phyloP scores from a whole-genome alignment of 2,329 filamentous ascomycete species.

The Ascocoryne sarcoides region DNA sequence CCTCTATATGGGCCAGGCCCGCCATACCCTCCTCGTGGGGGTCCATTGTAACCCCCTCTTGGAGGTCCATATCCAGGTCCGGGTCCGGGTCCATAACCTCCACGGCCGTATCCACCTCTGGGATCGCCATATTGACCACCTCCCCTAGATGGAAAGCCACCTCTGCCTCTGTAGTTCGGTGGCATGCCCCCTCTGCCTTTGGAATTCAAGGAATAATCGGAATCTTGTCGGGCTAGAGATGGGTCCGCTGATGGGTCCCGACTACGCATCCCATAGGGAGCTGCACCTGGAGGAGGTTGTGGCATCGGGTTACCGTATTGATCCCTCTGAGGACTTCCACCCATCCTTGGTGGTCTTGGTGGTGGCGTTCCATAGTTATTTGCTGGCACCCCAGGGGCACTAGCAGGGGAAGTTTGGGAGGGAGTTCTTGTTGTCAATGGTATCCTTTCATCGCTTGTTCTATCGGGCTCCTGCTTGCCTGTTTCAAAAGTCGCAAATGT shows the following conservation, averaged over 20 bases:
- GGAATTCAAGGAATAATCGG: constrained; percentile 21
- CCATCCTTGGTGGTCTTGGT: constrained; percentile 12
- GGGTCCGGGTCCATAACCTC: constrained; percentile 30
- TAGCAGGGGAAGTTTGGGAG: constrained; percentile 45
- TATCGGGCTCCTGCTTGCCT: constrained; percentile 45
- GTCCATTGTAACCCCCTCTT: constrained; percentile 18
- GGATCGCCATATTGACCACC: constrained; percentile 5
- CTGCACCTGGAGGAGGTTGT: constrained; percentile 14
- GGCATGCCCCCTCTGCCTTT: constrained; percentile 24
- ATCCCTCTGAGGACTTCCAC: constrained; percentile 38
- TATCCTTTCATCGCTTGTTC: constrained; percentile 58
- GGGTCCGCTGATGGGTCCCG: constrained; percentile 38
- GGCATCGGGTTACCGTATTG: constrained; percentile 54
- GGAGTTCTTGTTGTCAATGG: constrained; percentile 59
- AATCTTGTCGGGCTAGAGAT: constrained; percentile 37
- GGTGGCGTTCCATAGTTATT: constrained; percentile 16
- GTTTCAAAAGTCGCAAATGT: constrained; percentile 56
- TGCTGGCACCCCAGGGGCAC: constrained; percentile 10
- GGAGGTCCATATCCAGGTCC: constrained; percentile 39
- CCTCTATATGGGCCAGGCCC: constrained; percentile 11
- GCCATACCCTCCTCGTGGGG: constrained; percentile 20
- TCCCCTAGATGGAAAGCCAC: constrained; percentile 11
- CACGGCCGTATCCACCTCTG: constrained; percentile 39
- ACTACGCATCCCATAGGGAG: constrained; percentile 31
- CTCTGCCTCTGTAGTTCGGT: constrained; percentile 16